These are phyloP conservation scores for Umbellularia californica DNA, from an alignment of 164 flowering plant genomes.

Conservation along the genomic window DNA sequence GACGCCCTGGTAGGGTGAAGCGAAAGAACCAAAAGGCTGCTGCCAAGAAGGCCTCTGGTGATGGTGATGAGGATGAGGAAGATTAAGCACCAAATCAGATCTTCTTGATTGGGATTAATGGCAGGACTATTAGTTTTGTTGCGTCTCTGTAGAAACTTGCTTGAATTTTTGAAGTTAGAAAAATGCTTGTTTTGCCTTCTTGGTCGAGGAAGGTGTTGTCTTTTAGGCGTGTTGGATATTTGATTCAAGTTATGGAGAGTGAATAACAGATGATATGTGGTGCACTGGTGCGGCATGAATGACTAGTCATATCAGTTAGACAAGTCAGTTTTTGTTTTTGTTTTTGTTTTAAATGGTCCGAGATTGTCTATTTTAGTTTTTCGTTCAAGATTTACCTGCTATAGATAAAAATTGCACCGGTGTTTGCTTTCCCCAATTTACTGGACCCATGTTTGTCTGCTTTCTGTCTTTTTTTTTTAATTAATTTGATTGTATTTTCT, in stretches of 20 bases:
- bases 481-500: no score
- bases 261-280: background rate
- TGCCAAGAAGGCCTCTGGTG: conserved; percentile 53
- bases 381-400: no score
- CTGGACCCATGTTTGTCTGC: no score
- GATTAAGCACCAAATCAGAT: conserved; percentile 20
- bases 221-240: background rate
- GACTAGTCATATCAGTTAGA: background rate
- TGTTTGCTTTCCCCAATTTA: no score
- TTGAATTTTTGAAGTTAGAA: background rate
- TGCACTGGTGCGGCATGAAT: background rate
- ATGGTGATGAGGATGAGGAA: conserved; percentile 58
- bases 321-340: background rate
- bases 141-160: background rate
- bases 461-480: no score
- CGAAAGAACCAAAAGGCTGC: conserved; percentile 51
- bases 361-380: no score
- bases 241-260: background rate
- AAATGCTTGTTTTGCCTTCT: background rate
- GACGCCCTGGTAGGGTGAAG: conserved; percentile 58
- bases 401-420: no score
- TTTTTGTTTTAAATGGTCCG: background rate
- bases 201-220: background rate
- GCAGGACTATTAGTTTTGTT: background rate
- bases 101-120: background rate